Evolutionary conservation across 495 filamentous ascomycete species (phyloP).

Genomic region (Aspergillus campestris): DNA sequence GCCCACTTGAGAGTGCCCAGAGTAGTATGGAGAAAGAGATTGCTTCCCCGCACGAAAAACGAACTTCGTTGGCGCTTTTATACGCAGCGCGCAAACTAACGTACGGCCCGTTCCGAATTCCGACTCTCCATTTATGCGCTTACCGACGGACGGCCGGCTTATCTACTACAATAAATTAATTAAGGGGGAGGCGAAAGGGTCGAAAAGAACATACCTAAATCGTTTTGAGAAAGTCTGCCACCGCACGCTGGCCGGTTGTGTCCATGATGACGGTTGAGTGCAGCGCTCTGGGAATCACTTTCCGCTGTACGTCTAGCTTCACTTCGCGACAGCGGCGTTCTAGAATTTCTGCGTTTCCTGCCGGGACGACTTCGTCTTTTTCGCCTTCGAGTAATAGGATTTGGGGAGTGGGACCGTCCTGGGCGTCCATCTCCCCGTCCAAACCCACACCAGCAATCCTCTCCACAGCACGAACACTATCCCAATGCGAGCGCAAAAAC

Average conservation of each 20-base stretch:
- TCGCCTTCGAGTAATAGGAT: slow-evolving; percentile 48
- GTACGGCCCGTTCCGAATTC: too few species aligned
- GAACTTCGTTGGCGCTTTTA: neutral
- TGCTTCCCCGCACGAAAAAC: neutral
- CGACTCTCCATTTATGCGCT: too few species aligned
- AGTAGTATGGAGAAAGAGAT: neutral
- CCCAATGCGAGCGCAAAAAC: slow-evolving; percentile 49
- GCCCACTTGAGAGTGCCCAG: neutral
- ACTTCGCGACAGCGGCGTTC: slow-evolving; percentile 15
- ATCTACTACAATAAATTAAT: too few species aligned
- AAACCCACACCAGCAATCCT: slow-evolving; percentile 43
- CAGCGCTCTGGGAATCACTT: slow-evolving; percentile 25
- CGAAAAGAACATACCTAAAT: neutral
- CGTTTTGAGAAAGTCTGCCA: slow-evolving; percentile 12
- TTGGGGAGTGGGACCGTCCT: too few species aligned
- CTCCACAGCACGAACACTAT: slow-evolving; percentile 28
- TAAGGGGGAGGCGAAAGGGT: too few species aligned
- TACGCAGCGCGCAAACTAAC: too few species aligned
- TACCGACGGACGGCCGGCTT: too few species aligned
- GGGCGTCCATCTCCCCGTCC: slow-evolving; percentile 24
- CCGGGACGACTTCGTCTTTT: slow-evolving; percentile 54
- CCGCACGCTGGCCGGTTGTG: slow-evolving; percentile 19
- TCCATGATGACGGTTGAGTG: slow-evolving; percentile 31
- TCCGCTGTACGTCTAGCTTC: slow-evolving; percentile 10
- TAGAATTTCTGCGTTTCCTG: slow-evolving; percentile 39